These are phyloP conservation scores for Caryopteris hybrid DNA, from an alignment of 305 asterid species.

Conservation along the genomic window DNA sequence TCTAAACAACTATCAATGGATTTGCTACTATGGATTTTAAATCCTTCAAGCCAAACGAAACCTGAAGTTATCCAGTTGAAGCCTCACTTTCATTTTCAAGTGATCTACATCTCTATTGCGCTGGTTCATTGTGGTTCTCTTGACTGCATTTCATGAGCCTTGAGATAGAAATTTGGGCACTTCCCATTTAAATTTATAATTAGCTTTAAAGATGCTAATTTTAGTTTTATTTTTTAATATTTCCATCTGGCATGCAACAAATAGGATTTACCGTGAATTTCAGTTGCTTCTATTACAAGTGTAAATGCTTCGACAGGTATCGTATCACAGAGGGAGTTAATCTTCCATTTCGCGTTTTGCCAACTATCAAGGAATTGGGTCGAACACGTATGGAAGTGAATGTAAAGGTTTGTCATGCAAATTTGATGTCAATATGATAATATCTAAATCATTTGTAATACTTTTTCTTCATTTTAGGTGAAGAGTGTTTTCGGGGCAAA, in stretches of 20 bases:
- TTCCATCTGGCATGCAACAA: background rate
- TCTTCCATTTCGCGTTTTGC: slow-evolving; percentile 97
- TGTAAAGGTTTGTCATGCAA: slow-evolving; percentile 71
- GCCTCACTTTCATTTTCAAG: background rate
- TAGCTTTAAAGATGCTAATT: background rate
- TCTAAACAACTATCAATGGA: too few relatives aligned
- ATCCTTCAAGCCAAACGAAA: too few relatives aligned
- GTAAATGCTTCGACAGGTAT: slow-evolving; percentile 48
- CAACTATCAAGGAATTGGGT: slow-evolving; percentile 98
- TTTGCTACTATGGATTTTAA: too few relatives aligned
- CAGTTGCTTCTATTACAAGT: slow-evolving; percentile 14
- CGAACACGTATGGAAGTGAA: slow-evolving; percentile 99
- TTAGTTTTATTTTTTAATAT: background rate
- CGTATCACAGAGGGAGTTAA: slow-evolving; percentile 99
- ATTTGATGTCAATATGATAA: slow-evolving; percentile 9
- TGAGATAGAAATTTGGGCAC: background rate
- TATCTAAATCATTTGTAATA: background rate
- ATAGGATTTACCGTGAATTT: background rate
- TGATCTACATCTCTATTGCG: background rate
- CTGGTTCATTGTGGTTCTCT: background rate
- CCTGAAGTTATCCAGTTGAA: background rate
- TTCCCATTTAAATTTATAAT: slow-evolving; percentile 3
- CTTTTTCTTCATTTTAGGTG: slow-evolving; percentile 50
- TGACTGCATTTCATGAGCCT: background rate
- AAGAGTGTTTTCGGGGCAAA: slow-evolving; percentile 99